These are phyloP conservation scores for Tulasnella sp. DNA, from an alignment of 768 basidiomycete genomes.

Conservation along the genomic window DNA sequence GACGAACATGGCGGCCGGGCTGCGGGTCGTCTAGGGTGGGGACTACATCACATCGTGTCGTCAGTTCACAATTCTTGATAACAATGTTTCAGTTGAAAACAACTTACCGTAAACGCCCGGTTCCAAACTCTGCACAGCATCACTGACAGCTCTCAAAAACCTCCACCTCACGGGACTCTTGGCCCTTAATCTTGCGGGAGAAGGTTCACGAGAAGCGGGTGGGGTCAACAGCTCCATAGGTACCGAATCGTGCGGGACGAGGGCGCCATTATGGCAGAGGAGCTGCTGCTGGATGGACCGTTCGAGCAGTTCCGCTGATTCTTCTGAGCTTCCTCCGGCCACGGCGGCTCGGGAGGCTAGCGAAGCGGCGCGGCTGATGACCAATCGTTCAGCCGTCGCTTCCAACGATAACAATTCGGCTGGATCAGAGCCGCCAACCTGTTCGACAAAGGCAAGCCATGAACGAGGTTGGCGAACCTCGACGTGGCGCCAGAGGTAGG, in stretches of 20 bases:
- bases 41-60: constrained; percentile 42
- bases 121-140: constrained; percentile 67
- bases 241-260: constrained; percentile 62
- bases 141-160: constrained; percentile 69
- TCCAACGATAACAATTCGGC: constrained; percentile 29
- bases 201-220: constrained; percentile 75
- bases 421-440: constrained; percentile 47
- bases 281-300: constrained; percentile 57
- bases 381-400: constrained; percentile 43
- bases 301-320: constrained; percentile 43
- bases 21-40: constrained; percentile 65
- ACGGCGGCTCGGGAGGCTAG: constrained; percentile 64
- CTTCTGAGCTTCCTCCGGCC: constrained; percentile 53
- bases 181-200: constrained; percentile 67
- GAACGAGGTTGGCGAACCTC: constrained; percentile 80
- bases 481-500: constrained; percentile 80
- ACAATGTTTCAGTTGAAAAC: too few relatives aligned
- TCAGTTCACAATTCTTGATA: too few relatives aligned
- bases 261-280: not conserved
- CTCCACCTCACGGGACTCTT: constrained; percentile 82
- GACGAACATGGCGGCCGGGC: constrained; percentile 74
- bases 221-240: constrained; percentile 74
- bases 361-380: constrained; percentile 59
- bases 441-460: constrained; percentile 78
- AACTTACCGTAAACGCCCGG: constrained; percentile 69